Evolutionary conservation across 345 rosid species (phyloP), one percentile per base, ranked within the genome.

Genomic region (Carallia pectinifolia): DNA sequence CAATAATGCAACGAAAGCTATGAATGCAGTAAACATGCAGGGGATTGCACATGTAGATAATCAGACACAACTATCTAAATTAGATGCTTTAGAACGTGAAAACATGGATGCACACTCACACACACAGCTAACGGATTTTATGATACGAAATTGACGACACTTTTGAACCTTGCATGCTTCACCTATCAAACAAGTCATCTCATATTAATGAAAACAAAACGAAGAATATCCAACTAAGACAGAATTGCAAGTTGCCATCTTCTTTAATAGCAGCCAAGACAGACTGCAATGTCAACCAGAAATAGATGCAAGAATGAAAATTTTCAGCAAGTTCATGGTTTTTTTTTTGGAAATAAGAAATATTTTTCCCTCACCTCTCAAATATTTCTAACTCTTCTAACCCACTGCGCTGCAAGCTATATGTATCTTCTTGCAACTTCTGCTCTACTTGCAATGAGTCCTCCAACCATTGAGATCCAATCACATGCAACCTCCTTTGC

Each of bases 391-490:
- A 75, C 74, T 77, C 83, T 54, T 84, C 87, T 72, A 81, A 62
- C 33, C 74, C 70, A 62, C 59, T 59, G 53, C 84, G 86, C 84
- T 85, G 85, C 87, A 92, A 79, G 79, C 70, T 81, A 77, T 92
- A 89, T 2, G 73, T 40, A 50, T 84, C 89, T 80, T 92, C 97
- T n/a, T 69, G 76, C 80, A 89, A 62, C 76, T 83, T 87, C 61
- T 83, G 69, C 73, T 82, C 87, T 63, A 64, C 75, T 71, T 81
- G 82, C 81, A 89, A 69, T 74, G 90, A 89, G 61, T 89, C 85
- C 52, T 89, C 97, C 79, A 95, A 75, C 99, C 99, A 95, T 62
- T 81, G 87, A 59, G 78, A 83, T 69, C 78, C 74, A 72, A 95
- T 85, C 70, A 92, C 87, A 74, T 75, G 80, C 70, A 87, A 71